Evolutionary conservation across 352 stramenopile genomes (phyloP), one percentile per base, ranked within the genome.

Genomic region (Globisporangium emineosum): DNA sequence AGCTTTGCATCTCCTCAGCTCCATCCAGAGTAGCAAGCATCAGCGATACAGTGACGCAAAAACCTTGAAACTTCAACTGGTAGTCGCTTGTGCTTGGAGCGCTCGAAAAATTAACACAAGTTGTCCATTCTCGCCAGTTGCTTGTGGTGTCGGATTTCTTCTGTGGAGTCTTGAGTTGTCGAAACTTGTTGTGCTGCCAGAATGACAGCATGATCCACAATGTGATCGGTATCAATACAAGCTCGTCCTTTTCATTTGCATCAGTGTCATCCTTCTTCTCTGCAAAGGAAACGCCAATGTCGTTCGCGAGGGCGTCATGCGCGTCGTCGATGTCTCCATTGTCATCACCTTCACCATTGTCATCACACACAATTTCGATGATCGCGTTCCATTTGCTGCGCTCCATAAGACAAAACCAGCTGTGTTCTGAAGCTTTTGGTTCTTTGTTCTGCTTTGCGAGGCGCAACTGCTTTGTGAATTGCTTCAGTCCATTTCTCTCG

Each of bases 151-250:
- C n/a, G n/a, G n/a, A n/a, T n/a, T n/a, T n/a, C n/a, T n/a, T n/a
- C n/a, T n/a, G n/a, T n/a, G n/a, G n/a, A n/a, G n/a, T n/a, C n/a
- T n/a, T n/a, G n/a, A n/a, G n/a, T n/a, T n/a, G n/a, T n/a, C 21
- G 6, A n/a, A 29, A 19, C 27, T 52, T 40, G 1, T 12, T 5
- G 33, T 43, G 55, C 35, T 68, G 55, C 65, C 65, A 71, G 37
- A 72, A 75, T 7, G 55, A 43, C 7, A 75, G 30, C 23, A 50
- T 58, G 12, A 66, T 7, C 68, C 68, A 75, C 6, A 72, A 10
- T 3, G n/a, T 43, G 2, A 69, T 43, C 29, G 68, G 68, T 12
- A 72, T 43, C 9, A 71, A 54, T 8, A 69, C 65, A 12, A 63
- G 19, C 0, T 58, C 56, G n/a, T 58, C 60, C n/a, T 42, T 23